These are phyloP conservation scores for Inga leiocalycina DNA, from an alignment of 306 rosid genomes.

Conservation along the genomic window DNA sequence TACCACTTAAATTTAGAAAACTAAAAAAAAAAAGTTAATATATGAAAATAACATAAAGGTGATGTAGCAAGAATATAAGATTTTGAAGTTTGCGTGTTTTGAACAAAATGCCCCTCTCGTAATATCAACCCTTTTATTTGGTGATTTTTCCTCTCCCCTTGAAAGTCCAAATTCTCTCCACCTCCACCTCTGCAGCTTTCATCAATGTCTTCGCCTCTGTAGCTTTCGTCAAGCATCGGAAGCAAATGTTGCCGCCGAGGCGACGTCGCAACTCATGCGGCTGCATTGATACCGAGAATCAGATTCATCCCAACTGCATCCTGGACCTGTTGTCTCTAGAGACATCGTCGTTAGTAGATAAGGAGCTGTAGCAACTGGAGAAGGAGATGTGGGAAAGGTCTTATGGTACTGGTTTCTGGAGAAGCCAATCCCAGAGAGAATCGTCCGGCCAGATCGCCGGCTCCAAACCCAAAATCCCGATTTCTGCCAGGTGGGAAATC, in stretches of 20 bases:
- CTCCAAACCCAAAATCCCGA: not conserved
- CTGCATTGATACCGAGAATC: constrained; percentile 39
- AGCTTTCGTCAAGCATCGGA: constrained; percentile 6
- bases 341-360: constrained; percentile 47
- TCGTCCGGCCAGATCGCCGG: not conserved
- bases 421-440: constrained; percentile 78
- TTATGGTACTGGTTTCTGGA: constrained; percentile 76
- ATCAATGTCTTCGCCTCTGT: no score
- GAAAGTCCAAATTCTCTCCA: no score
- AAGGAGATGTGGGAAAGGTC: constrained; percentile 92
- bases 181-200: no score
- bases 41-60: no score
- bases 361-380: constrained; percentile 67
- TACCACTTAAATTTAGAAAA: no score
- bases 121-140: no score
- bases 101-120: no score
- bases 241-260: constrained; percentile 8
- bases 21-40: no score
- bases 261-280: not conserved
- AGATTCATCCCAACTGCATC: constrained; percentile 28
- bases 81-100: no score
- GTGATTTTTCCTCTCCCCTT: no score
- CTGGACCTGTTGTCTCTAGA: not conserved
- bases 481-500: constrained; percentile 9
- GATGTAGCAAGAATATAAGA: no score